Evolutionary conservation across 208 protist genomes (phyloP).

Genomic region (Porcisia hertigi): DNA sequence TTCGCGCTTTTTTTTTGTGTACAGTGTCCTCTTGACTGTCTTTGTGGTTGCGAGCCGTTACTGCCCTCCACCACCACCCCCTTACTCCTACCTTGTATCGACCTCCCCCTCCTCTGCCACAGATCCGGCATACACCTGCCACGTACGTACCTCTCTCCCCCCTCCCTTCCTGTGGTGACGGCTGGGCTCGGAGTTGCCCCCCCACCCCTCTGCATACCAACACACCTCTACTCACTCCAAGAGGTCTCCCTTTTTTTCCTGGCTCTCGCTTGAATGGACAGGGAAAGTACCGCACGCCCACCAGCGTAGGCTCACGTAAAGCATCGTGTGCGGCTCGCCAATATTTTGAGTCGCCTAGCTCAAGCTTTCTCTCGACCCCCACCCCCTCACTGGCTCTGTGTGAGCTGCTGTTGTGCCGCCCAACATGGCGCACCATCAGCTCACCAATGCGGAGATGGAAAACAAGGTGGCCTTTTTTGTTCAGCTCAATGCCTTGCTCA

Average conservation of each 20-base stretch:
- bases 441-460: conserved; percentile 54
- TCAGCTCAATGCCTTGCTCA: conserved; percentile 70
- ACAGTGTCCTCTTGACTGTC: no score
- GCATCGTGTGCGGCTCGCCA: background rate
- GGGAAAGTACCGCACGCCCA: background rate
- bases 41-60: no score
- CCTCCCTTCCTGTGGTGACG: background rate
- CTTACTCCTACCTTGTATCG: no score
- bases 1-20: no score
- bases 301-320: background rate
- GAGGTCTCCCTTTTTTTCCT: background rate
- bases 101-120: no score
- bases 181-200: background rate
- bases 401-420: background rate
- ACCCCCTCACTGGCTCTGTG: background rate
- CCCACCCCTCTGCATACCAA: background rate
- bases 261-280: background rate
- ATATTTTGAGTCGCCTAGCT: background rate
- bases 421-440: conserved; percentile 30
- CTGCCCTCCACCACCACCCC: no score
- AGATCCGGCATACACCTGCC: no score
- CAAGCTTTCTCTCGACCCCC: background rate
- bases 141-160: background rate
- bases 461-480: conserved; percentile 80
- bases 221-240: background rate